Evolutionary conservation across 768 basidiomycete species (phyloP).

Genomic region (Phanerodontia chrysosporium): DNA sequence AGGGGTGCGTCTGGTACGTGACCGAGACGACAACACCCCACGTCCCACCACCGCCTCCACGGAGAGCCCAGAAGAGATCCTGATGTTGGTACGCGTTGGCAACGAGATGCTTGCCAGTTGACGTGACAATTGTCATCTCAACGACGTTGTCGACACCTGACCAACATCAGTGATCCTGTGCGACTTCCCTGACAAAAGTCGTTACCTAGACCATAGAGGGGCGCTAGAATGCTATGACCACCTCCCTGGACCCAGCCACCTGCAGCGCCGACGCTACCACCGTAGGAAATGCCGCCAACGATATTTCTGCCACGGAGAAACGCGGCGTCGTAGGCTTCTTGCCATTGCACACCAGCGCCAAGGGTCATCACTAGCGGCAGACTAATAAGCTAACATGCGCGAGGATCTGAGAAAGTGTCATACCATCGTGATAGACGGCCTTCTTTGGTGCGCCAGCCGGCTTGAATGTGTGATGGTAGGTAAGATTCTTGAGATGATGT

Average conservation of each 20-base stretch:
- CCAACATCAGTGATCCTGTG: background rate
- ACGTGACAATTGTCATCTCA: constrained; percentile 40
- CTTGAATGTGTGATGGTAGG: constrained; percentile 26
- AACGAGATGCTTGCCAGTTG: constrained; percentile 35
- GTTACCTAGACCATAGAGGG: constrained; percentile 40
- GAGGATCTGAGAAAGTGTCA: background rate
- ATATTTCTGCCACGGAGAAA: constrained; percentile 36
- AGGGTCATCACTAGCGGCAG: constrained; percentile 22
- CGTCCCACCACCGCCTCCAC: constrained; percentile 49
- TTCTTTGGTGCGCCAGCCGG: constrained; percentile 28
- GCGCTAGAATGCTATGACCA: constrained; percentile 39
- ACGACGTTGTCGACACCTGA: constrained; percentile 45
- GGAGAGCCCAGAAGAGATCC: constrained; percentile 51
- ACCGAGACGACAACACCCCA: constrained; percentile 44
- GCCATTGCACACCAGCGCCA: constrained; percentile 44
- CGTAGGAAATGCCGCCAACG: constrained; percentile 39
- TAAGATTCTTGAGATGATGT: constrained; percentile 36
- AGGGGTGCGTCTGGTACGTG: constrained; percentile 41
- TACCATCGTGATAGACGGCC: constrained; percentile 21
- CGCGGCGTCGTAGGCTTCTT: constrained; percentile 37
- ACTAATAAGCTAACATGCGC: background rate
- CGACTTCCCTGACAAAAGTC: background rate
- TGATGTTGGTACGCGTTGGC: constrained; percentile 37
- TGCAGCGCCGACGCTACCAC: constrained; percentile 41
- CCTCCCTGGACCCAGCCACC: constrained; percentile 48